Evolutionary conservation across 495 filamentous ascomycete species (phyloP).

Genomic region (Lophiostoma macrostomum): DNA sequence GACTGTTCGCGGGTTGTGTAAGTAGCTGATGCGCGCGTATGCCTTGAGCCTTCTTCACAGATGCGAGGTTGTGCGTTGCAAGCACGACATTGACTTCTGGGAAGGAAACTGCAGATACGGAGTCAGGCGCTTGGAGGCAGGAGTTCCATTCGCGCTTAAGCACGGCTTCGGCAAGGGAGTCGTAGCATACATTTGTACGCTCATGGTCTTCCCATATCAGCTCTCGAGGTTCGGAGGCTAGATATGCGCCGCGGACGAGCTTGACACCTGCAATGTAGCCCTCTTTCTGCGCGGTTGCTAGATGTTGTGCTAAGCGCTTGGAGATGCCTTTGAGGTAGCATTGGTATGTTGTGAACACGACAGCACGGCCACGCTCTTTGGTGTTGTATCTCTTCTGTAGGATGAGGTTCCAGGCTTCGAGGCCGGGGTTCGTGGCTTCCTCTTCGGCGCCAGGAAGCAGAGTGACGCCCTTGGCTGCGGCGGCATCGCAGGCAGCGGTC

Average conservation of each 20-base stretch:
- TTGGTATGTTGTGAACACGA: constrained; percentile 77
- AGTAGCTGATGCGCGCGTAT: constrained; percentile 53
- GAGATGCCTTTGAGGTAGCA: constrained; percentile 77
- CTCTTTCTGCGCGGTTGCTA: constrained; percentile 61
- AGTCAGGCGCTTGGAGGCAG: constrained; percentile 30
- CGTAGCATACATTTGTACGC: constrained; percentile 70
- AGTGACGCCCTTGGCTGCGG: constrained; percentile 63
- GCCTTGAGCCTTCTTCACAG: constrained; percentile 66
- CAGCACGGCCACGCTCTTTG: constrained; percentile 48
- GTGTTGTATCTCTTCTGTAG: constrained; percentile 81
- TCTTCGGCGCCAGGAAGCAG: constrained; percentile 93
- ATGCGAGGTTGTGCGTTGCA: constrained; percentile 88
- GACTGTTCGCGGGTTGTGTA: constrained; percentile 3
- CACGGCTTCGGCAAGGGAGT: constrained; percentile 58
- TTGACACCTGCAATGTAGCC: constrained; percentile 83
- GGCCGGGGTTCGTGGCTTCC: constrained; percentile 71
- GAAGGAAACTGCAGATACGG: constrained; percentile 44
- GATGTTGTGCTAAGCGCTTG: constrained; percentile 60
- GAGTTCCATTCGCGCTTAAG: constrained; percentile 49
- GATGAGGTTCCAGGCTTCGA: constrained; percentile 77
- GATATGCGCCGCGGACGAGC: constrained; percentile 87
- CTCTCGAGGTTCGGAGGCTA: constrained; percentile 73
- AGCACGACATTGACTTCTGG: constrained; percentile 70
- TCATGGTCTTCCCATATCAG: constrained; percentile 78
- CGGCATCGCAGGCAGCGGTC: constrained; percentile 71